These are phyloP conservation scores for Neonectria magnoliae DNA, from an alignment of 2,329 filamentous ascomycete species.

Conservation along the genomic window DNA sequence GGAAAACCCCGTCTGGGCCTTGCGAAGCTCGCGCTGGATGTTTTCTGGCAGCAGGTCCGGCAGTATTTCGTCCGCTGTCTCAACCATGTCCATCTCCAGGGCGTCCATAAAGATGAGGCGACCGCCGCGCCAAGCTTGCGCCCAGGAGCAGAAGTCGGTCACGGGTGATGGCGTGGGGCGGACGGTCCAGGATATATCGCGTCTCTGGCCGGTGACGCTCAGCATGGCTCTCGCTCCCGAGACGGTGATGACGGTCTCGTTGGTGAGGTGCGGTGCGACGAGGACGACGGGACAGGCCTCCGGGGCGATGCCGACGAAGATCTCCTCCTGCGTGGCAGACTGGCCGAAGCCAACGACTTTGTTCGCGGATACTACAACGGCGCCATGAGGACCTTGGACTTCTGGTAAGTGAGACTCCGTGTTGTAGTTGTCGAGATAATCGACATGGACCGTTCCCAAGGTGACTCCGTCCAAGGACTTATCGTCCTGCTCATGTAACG, in stretches of 20 bases:
- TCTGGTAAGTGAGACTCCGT: slow-evolving; percentile 37
- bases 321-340: slow-evolving; percentile 50
- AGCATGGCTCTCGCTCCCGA: slow-evolving; percentile 44
- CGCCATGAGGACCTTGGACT: slow-evolving; percentile 38
- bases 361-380: slow-evolving; percentile 48
- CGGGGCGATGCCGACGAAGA: slow-evolving; percentile 48
- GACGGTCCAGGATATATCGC: slow-evolving; percentile 41
- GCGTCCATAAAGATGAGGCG: slow-evolving; percentile 51
- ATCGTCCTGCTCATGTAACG: slow-evolving; percentile 26
- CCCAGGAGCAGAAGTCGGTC: background rate
- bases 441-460: slow-evolving; percentile 27
- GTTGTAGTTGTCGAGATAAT: slow-evolving; percentile 37
- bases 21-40: slow-evolving; percentile 45
- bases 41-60: slow-evolving; percentile 42
- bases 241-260: slow-evolving; percentile 42
- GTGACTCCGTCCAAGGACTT: background rate
- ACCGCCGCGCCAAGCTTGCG: slow-evolving; percentile 33
- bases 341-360: slow-evolving; percentile 49
- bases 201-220: slow-evolving; percentile 42
- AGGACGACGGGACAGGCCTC: slow-evolving; percentile 49
- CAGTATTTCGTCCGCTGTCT: slow-evolving; percentile 23
- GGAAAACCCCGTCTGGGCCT: slow-evolving; percentile 43
- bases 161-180: background rate
- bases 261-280: slow-evolving; percentile 43
- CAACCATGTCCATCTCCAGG: slow-evolving; percentile 47